phyloP scores from a whole-genome alignment of 2,329 filamentous ascomycete genomes.

The Xylaria arbuscula region DNA sequence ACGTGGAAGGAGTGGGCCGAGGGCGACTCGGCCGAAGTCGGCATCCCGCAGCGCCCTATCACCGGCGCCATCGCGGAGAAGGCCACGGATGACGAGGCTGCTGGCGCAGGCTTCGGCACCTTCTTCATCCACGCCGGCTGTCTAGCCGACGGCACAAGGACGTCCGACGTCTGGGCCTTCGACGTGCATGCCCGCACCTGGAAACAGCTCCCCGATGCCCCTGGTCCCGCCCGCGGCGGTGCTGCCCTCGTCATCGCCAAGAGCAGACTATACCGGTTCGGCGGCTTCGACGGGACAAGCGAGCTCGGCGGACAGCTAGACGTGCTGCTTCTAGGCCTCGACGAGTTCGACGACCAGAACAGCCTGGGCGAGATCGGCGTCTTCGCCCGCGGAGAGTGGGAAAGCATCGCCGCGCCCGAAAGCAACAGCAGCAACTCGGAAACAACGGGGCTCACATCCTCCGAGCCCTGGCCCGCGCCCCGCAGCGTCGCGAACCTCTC shows the following conservation, averaged over 20 bases:
- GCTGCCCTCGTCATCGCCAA: constrained; percentile 72
- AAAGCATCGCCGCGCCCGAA: constrained; percentile 56
- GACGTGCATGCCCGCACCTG: constrained; percentile 72
- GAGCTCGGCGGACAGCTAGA: constrained; percentile 80
- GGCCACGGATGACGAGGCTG: constrained; percentile 70
- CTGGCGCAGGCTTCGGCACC: constrained; percentile 71
- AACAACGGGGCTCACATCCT: constrained; percentile 23
- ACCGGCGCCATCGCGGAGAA: constrained; percentile 67
- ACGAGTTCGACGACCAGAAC: constrained; percentile 63
- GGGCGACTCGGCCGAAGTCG: constrained; percentile 64
- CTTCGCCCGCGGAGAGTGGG: constrained; percentile 64
- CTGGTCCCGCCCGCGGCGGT: constrained; percentile 73
- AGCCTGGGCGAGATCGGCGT: constrained; percentile 63
- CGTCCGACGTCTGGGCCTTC: constrained; percentile 81
- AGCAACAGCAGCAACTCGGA: constrained; percentile 4
- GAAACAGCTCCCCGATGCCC: constrained; percentile 74
- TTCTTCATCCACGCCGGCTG: constrained; percentile 83
- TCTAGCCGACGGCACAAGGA: constrained; percentile 69
- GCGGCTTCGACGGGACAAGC: constrained; percentile 77
- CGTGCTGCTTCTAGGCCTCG: constrained; percentile 68
- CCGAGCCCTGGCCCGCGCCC: constrained; percentile 59
- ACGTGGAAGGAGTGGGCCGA: constrained; percentile 68
- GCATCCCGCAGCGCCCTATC: constrained; percentile 69
- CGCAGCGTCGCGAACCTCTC: constrained; percentile 67
- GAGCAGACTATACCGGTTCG: constrained; percentile 79